Evolutionary conservation across 208 protist genomes (phyloP), one percentile per base, ranked within the genome.

Genomic region (Blechomonas ayalai): DNA sequence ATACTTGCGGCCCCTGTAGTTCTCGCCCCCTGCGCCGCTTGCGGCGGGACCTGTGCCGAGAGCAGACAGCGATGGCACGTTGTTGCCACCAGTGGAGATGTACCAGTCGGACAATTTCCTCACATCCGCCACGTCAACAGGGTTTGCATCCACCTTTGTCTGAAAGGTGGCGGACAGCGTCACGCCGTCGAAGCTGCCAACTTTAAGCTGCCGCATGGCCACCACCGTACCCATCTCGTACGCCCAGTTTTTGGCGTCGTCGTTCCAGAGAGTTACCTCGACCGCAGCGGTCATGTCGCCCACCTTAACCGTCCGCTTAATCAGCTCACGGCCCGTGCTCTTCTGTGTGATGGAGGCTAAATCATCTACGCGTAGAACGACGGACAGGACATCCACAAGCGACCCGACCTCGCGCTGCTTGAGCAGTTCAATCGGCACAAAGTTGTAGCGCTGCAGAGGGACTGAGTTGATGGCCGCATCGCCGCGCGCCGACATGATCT

Each of bases 261-360:
- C 80, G 32, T 92, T 90, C 86, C 90, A 96, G 13, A 93, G 56
- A 7, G 90, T 96, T 9, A 94, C 61, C 47, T 94, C 85, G 1
- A 96, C 62, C 6, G 79, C 66, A 12, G 86, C 83, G 16, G 69
- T 85, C 40, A 50, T 62, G 62, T 96, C 90, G 26, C 48, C 77
- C 3, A 96, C 20, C 62, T 82, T 84, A 22, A 95, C 48, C 33
- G 73, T 87, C 26, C 85, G 77, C 59, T 90, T 90, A 9, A 73
- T 37, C 15, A 96, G 70, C 51, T 88, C 78, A n/a, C 70, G 59
- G 8, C 85, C 85, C 0, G 81, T 90, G 15, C 81, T 75, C 47
- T 79, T 85, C 53, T 89, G 79, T 26, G 63, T 86, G 42, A 96
- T 86, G 47, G 72, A 68, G 22, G 55, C 38, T 5, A 90, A 19